Conservation (phyloP, 139 green algal genomes). For the Tetraselmis striata region DNA sequence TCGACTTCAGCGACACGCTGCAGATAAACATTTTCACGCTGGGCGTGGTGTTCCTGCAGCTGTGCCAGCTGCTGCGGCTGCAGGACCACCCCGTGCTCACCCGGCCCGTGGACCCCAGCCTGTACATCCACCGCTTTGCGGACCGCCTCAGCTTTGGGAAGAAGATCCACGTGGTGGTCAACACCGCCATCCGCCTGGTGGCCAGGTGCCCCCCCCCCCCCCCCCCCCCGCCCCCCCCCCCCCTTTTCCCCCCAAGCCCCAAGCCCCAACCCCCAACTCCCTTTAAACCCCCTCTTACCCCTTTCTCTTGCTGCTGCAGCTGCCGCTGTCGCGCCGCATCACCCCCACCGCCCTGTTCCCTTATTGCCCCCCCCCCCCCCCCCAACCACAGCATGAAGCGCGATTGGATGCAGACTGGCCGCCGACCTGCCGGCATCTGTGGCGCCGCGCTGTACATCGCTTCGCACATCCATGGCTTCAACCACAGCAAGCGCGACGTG, state of each 20-base stretch:
- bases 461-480: conserved; percentile 79
- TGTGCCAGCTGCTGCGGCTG: conserved; percentile 79
- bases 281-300: too few relatives aligned
- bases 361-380: background rate
- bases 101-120: conserved; percentile 83
- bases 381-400: conserved; percentile 83
- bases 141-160: conserved; percentile 45
- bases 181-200: conserved; percentile 85
- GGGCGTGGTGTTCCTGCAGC: conserved; percentile 84
- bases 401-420: conserved; percentile 97
- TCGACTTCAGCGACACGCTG: conserved; percentile 92
- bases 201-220: conserved; percentile 11
- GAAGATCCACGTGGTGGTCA: conserved; percentile 42
- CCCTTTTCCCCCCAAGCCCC: too few relatives aligned
- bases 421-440: conserved; percentile 83
- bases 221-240: too few relatives aligned
- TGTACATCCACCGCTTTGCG: conserved; percentile 94
- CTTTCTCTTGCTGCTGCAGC: too few relatives aligned
- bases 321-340: too few relatives aligned
- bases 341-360: too few relatives aligned
- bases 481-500: conserved; percentile 69
- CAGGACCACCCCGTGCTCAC: conserved; percentile 77
- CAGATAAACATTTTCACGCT: conserved; percentile 68
- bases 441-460: conserved; percentile 93
- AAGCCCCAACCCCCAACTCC: too few relatives aligned